A percentile compares a stretch with the other conserved stretches of the same genome.
Evolutionary conservation across 495 filamentous ascomycete species (phyloP).

Genomic region (Aspergillus bridgeri): DNA sequence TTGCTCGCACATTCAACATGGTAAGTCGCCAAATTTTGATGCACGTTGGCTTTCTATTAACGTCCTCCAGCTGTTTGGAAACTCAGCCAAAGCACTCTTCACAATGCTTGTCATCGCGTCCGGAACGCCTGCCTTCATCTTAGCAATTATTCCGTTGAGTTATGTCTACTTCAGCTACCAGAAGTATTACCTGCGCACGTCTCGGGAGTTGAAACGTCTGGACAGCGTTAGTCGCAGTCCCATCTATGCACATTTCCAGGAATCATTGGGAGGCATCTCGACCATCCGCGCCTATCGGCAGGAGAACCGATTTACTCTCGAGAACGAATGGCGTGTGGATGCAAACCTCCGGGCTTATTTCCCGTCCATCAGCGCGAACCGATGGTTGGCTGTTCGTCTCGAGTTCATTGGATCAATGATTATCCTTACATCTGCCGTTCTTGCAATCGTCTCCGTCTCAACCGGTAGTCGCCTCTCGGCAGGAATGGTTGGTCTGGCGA

Average conservation of each 20-base stretch:
- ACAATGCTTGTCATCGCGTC: conserved; percentile 82
- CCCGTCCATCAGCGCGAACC: conserved; percentile 91
- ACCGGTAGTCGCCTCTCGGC: conserved; percentile 62
- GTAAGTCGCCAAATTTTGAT: conserved; percentile 26
- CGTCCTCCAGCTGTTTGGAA: conserved; percentile 70
- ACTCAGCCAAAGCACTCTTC: conserved; percentile 77
- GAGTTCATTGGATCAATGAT: conserved; percentile 97
- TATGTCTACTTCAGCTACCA: conserved; percentile 90
- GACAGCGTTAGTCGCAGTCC: conserved; percentile 94
- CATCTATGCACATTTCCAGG: conserved; percentile 98
- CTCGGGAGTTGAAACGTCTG: conserved; percentile 90
- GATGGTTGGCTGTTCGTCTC: conserved; percentile 93
- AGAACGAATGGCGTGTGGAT: conserved; percentile 98
- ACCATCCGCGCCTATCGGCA: conserved; percentile 98
- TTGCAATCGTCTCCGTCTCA: conserved; percentile 78
- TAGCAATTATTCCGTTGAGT: conserved; percentile 75
- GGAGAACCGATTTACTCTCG: conserved; percentile 77
- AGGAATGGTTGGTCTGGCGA: conserved; percentile 86
- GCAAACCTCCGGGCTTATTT: conserved; percentile 94
- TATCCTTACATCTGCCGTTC: conserved; percentile 80
- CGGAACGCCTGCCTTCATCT: conserved; percentile 76
- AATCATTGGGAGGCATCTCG: conserved; percentile 88
- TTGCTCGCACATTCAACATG: conserved; percentile 91
- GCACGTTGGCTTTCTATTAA: conserved; percentile 15
- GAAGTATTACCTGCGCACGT: conserved; percentile 94